Evolutionary conservation across 2,329 filamentous ascomycete species (phyloP), one percentile per base, ranked within the genome.

Genomic region (Penicillium decumbens): DNA sequence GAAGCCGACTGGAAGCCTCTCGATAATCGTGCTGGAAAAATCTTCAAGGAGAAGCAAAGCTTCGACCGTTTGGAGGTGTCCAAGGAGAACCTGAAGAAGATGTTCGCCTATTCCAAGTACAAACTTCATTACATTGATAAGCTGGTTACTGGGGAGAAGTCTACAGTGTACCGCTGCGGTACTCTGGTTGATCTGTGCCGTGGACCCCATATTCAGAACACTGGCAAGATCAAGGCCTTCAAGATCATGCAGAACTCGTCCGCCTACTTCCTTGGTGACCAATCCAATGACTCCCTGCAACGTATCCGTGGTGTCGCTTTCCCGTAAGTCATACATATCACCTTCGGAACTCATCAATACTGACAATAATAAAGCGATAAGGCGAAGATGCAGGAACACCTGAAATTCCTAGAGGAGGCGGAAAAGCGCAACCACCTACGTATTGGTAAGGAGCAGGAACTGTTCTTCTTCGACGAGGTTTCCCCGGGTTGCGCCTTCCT

Each of bases 41-140:
- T 93, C 57, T 88, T 95, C 72, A 96, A 96, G 78, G 91, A 96
- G 74, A 95, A 95, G 79, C 92, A 97, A 73, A 85, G 85, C 44
- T 97, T 97, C 68, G 88, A 96, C 77, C 84, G 93, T 51, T 77
- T 97, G 41, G 87, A 87, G 57, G 81, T 96, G 66, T 87, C 87
- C 58, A 97, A 97, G 75, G 87, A 92, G 47, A 85, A 97, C 59
- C 80, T 97, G 43, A 81, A 93, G 45, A 89, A 95, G 69, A 95
- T 97, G 88, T 97, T 97, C 77, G 83, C 84, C 62, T 95, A 95
- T 79, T 96, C 95, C 80, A 93, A 93, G 71, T 97, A 95, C 79
- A 97, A 98, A 81, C 84, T 95, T 69, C 88, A 96, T 71, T 95
- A 97, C 72, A 97, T 98, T 75, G 86, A 89, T 62, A 87, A 90